Evolutionary conservation across 805 yeast species (phyloP).

Genomic region (Kluyveromyces lactis): DNA sequence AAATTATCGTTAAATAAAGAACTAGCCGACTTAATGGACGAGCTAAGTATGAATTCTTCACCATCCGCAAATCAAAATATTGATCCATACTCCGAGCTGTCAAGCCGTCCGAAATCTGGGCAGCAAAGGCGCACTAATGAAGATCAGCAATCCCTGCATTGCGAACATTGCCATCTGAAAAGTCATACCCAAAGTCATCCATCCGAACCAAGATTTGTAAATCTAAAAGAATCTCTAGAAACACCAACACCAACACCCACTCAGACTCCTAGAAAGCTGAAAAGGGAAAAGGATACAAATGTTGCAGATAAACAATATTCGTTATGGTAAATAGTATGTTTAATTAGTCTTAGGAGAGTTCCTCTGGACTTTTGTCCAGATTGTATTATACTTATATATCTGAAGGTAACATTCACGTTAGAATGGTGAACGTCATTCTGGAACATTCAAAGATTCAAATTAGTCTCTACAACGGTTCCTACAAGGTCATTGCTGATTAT

Average conservation of each 20-base stretch:
- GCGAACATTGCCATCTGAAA: conserved; percentile 4
- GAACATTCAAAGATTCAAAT: too few relatives aligned
- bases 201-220: conserved; percentile 1
- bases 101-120: not conserved
- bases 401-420: too few relatives aligned
- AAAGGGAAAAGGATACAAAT: conserved; percentile 3
- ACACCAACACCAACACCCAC: conserved; percentile 5
- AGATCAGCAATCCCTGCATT: not conserved
- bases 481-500: too few relatives aligned
- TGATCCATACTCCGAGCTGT: not conserved
- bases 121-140: not conserved
- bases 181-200: not conserved
- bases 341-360: too few relatives aligned
- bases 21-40: conserved; percentile 20
- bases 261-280: conserved; percentile 4
- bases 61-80: not conserved
- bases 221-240: conserved; percentile 4
- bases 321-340: conserved; percentile 2
- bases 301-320: conserved; percentile 3
- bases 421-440: too few relatives aligned
- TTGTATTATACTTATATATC: too few relatives aligned
- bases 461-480: too few relatives aligned
- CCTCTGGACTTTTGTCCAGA: too few relatives aligned
- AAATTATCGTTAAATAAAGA: conserved; percentile 28
- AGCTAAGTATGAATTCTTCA: conserved; percentile 10